Base-by-base conservation (phyloP, 2,329 filamentous ascomycete species). In the Ambrosiella xylebori region DNA sequence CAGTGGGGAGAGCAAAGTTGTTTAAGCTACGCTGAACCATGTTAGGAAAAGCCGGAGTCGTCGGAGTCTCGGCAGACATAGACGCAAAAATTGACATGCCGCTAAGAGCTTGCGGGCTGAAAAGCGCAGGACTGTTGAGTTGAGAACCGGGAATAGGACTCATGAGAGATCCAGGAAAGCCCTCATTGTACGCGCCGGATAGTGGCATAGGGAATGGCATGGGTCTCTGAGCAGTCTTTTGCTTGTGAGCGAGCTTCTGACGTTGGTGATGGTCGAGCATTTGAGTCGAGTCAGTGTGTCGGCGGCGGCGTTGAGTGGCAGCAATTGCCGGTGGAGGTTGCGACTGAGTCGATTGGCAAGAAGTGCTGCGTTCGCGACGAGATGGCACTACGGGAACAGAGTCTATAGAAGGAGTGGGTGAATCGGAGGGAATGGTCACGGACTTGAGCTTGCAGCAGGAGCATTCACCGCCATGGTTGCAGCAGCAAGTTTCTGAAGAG, bases 391-490 rank as follows among this genome's bases (percentile, higher is more conserved):
- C 47, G 13, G 55, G 47, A 37, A 50, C 37, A 66, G 65, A 37
- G 11, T 50, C 54, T 11, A 54, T 39, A n/a, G 58, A 35, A 1
- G 54, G 55, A 39, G 49, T 57, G 41, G 52, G 47, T 9, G 55
- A 57, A 52, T 68, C 65, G 58, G 76, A 73, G 61, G 72, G 69
- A 63, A 82, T 76, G 61, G 79, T 78, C 65, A 81, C 77, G 61
- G 79, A 80, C 67, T 85, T 81, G 57, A 78, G 80, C 13, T 84
- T 80, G 58, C 75, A 74, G 68, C 82, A 86, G 57, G 79, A 78
- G 72, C 82, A 86, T 64, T 77, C 77, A 51, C 76, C 80, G 62
- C 82, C 82, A 64, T 85, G 82, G 67, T 83, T 84, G 69, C 82
- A 85, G 70, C 80, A 84, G 68, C 82, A 86, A 64, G 78, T 82